These are phyloP conservation scores for Dillenia suffruticosa DNA, from an alignment of 164 flowering plant genomes.

Conservation along the genomic window DNA sequence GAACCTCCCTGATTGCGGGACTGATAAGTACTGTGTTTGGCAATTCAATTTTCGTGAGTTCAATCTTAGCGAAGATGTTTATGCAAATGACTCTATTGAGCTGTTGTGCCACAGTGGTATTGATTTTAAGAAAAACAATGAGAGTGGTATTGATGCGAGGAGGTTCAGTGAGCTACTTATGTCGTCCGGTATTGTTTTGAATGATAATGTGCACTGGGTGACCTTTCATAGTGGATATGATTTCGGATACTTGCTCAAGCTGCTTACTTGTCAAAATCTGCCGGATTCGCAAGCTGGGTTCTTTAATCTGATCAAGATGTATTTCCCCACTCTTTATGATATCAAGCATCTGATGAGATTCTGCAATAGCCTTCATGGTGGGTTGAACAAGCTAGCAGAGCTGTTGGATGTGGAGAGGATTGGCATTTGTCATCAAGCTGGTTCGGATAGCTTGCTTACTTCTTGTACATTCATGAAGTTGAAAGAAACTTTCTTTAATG, in stretches of 20 bases:
- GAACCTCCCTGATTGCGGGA: slow-evolving; percentile 40
- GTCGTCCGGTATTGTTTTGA: slow-evolving; percentile 30
- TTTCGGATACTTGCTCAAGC: slow-evolving; percentile 52
- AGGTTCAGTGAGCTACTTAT: slow-evolving; percentile 29
- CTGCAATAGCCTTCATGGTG: slow-evolving; percentile 58
- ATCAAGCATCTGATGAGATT: slow-evolving; percentile 66
- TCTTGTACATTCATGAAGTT: slow-evolving; percentile 55
- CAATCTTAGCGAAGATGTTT: slow-evolving; percentile 30
- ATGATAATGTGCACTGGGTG: slow-evolving; percentile 33
- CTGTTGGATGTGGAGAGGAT: slow-evolving; percentile 54
- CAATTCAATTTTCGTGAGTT: slow-evolving; percentile 55
- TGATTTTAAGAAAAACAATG: slow-evolving; percentile 30
- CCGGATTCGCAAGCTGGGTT: slow-evolving; percentile 41
- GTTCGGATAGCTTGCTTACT: slow-evolving; percentile 70
- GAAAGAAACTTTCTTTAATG: slow-evolving; percentile 46
- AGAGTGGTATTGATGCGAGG: slow-evolving; percentile 22
- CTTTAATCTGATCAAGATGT: slow-evolving; percentile 36
- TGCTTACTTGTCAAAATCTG: slow-evolving; percentile 38
- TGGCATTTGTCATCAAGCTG: slow-evolving; percentile 60
- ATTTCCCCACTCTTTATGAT: slow-evolving; percentile 54
- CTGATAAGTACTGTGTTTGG: slow-evolving; percentile 37
- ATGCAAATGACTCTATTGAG: slow-evolving; percentile 43
- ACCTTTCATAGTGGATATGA: slow-evolving; percentile 38
- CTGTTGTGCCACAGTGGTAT: slow-evolving; percentile 35
- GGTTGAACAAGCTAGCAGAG: slow-evolving; percentile 61